Evolutionary conservation across 768 basidiomycete species (phyloP).

Genomic region (Russula sp.): DNA sequence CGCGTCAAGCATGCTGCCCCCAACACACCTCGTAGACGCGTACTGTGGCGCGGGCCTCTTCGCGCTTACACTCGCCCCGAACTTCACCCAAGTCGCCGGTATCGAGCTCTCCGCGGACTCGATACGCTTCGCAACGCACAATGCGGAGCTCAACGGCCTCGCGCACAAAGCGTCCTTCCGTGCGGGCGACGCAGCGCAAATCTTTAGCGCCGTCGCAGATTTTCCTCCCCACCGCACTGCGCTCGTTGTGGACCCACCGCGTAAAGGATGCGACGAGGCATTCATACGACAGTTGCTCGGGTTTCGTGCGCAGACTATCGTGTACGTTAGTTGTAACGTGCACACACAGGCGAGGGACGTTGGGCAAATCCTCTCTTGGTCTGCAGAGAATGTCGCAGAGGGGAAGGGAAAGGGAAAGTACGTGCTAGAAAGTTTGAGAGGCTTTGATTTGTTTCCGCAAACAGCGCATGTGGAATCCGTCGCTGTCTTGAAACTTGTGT

Average conservation of each 20-base stretch:
- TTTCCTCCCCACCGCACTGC: slow-evolving; percentile 69
- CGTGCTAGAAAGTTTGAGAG: slow-evolving; percentile 75
- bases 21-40: slow-evolving; percentile 90
- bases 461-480: slow-evolving; percentile 43
- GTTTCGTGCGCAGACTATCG: slow-evolving; percentile 65
- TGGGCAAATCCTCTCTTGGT: slow-evolving; percentile 59
- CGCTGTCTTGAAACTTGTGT: slow-evolving; percentile 58
- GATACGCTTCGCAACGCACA: slow-evolving; percentile 64
- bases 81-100: slow-evolving; percentile 76
- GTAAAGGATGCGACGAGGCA: slow-evolving; percentile 86
- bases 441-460: slow-evolving; percentile 95
- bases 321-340: slow-evolving; percentile 95
- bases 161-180: slow-evolving; percentile 60
- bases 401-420: slow-evolving; percentile 48
- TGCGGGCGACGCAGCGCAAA: slow-evolving; percentile 81
- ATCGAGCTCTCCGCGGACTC: slow-evolving; percentile 80
- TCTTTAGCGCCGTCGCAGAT: slow-evolving; percentile 63
- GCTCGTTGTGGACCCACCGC: slow-evolving; percentile 84
- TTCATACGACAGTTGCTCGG: slow-evolving; percentile 74
- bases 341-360: slow-evolving; percentile 91
- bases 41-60: slow-evolving; percentile 92
- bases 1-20: slow-evolving; percentile 30
- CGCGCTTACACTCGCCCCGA: slow-evolving; percentile 73
- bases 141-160: slow-evolving; percentile 62
- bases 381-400: slow-evolving; percentile 39